A percentile compares a stretch with the other conserved stretches of the same genome.
Evolutionary conservation across 139 green algal genomes (phyloP).

Genomic region (Chlamydomonas incerta): DNA sequence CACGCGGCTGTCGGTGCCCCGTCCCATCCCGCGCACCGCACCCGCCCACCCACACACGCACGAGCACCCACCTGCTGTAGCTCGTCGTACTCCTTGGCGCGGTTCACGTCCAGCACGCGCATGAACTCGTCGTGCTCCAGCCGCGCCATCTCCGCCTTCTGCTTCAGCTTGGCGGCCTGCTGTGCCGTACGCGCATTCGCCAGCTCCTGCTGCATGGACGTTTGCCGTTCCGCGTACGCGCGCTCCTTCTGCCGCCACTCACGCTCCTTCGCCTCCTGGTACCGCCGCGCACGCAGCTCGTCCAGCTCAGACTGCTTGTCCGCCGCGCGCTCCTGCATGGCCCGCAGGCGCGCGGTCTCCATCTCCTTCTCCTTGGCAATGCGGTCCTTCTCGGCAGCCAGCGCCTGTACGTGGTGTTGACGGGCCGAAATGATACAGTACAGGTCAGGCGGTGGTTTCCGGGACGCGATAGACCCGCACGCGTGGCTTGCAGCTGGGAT

Average conservation of each 20-base stretch:
- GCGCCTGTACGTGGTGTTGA: constrained; percentile 38
- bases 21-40: background rate
- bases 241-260: constrained; percentile 85
- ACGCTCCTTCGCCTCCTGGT: constrained; percentile 79
- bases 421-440: too few relatives aligned
- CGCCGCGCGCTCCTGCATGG: constrained; percentile 81
- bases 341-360: constrained; percentile 86
- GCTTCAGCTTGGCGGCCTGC: constrained; percentile 74
- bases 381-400: constrained; percentile 77
- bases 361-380: constrained; percentile 84
- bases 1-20: background rate
- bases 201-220: constrained; percentile 76
- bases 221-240: constrained; percentile 60
- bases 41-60: background rate
- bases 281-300: constrained; percentile 84
- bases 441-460: too few relatives aligned
- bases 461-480: too few relatives aligned
- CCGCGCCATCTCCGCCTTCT: constrained; percentile 77
- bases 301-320: constrained; percentile 89
- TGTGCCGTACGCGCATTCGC: constrained; percentile 76
- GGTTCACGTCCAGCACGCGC: constrained; percentile 77
- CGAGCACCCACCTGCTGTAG: constrained; percentile 56
- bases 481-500: too few relatives aligned
- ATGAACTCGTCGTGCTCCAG: constrained; percentile 84
- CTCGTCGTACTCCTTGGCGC: constrained; percentile 72